These are phyloP conservation scores for Colletotrichum neosansevieriae DNA, from an alignment of 2,329 filamentous ascomycete species.

Conservation along the genomic window DNA sequence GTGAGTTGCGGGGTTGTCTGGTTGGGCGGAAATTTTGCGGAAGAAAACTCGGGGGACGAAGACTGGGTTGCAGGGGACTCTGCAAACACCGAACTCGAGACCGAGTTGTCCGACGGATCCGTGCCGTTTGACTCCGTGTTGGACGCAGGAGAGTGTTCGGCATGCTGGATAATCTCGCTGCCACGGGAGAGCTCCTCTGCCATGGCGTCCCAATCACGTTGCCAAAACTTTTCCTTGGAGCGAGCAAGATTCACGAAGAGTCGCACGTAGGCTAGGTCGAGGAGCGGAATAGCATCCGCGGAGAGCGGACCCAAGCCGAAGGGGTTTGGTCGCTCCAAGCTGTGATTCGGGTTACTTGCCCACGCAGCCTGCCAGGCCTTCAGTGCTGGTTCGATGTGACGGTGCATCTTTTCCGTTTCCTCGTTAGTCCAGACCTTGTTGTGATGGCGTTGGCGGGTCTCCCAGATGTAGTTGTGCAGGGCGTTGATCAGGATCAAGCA, in stretches of 20 bases:
- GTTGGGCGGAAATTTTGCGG: conserved; percentile 51
- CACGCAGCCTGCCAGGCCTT: conserved; percentile 95
- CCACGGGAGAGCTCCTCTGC: conserved; percentile 86
- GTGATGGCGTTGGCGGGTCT: conserved; percentile 90
- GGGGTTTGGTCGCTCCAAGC: conserved; percentile 85
- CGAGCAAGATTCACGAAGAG: conserved; percentile 93
- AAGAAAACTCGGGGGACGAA: conserved; percentile 61
- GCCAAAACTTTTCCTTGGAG: conserved; percentile 94
- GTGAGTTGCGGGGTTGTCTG: conserved; percentile 44
- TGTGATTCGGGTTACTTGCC: conserved; percentile 87
- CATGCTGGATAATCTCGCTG: conserved; percentile 79
- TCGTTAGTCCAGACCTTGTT: conserved; percentile 90
- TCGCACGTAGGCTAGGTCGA: conserved; percentile 92
- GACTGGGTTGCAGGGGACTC: conserved; percentile 66
- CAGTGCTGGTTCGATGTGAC: conserved; percentile 92
- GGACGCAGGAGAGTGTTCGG: conserved; percentile 70
- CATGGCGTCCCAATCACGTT: conserved; percentile 92
- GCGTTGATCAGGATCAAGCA: conserved; percentile 94
- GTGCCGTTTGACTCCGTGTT: conserved; percentile 57
- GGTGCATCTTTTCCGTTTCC: conserved; percentile 96
- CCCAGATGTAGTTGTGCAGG: conserved; percentile 98
- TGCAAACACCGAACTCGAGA: conserved; percentile 59
- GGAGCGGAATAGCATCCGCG: conserved; percentile 88
- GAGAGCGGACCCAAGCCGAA: conserved; percentile 85
- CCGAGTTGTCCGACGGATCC: conserved; percentile 62